A percentile compares a stretch with the other conserved stretches of the same genome.
Evolutionary conservation across 108 stramenopile genomes (phyloP).

Genomic region (Stephanodiscus minutulus): DNA sequence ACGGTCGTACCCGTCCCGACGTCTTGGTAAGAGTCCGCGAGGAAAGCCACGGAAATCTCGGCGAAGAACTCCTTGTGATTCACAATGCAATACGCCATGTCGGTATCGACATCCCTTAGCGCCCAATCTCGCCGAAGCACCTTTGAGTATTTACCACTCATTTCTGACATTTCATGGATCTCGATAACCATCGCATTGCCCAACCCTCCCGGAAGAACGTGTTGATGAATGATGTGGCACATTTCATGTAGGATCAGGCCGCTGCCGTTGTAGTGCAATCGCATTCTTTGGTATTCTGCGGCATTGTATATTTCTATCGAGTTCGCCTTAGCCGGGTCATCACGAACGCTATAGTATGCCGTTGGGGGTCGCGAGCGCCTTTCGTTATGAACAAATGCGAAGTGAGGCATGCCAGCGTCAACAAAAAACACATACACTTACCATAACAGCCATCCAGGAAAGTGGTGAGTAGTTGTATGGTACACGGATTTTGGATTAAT

Average conservation of each 20-base stretch:
- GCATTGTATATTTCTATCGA: slow-evolving; percentile 84
- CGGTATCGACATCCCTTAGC: slow-evolving; percentile 53
- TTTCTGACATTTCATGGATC: slow-evolving; percentile 45
- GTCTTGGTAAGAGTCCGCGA: slow-evolving; percentile 62
- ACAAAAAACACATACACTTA: slow-evolving; percentile 16
- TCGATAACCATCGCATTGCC: slow-evolving; percentile 52
- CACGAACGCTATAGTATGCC: slow-evolving; percentile 43
- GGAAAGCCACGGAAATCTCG: slow-evolving; percentile 80
- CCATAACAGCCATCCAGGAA: slow-evolving; percentile 67
- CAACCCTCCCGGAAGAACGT: slow-evolving; percentile 64
- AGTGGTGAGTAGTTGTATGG: slow-evolving; percentile 81
- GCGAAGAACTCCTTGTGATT: slow-evolving; percentile 86
- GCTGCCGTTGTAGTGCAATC: slow-evolving; percentile 82
- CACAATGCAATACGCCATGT: slow-evolving; percentile 78
- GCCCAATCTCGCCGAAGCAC: slow-evolving; percentile 83
- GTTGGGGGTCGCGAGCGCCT: not conserved
- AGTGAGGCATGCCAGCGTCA: not conserved
- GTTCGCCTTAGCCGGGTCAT: slow-evolving; percentile 64
- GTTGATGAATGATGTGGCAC: slow-evolving; percentile 85
- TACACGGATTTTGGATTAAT: slow-evolving; percentile 56
- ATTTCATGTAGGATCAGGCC: slow-evolving; percentile 84
- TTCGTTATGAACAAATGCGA: not conserved
- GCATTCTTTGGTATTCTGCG: slow-evolving; percentile 65
- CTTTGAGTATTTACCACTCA: slow-evolving; percentile 59
- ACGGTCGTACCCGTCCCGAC: slow-evolving; percentile 47